phyloP scores from a whole-genome alignment of 148 eudicot genomes.

The Agrostemma githago region DNA sequence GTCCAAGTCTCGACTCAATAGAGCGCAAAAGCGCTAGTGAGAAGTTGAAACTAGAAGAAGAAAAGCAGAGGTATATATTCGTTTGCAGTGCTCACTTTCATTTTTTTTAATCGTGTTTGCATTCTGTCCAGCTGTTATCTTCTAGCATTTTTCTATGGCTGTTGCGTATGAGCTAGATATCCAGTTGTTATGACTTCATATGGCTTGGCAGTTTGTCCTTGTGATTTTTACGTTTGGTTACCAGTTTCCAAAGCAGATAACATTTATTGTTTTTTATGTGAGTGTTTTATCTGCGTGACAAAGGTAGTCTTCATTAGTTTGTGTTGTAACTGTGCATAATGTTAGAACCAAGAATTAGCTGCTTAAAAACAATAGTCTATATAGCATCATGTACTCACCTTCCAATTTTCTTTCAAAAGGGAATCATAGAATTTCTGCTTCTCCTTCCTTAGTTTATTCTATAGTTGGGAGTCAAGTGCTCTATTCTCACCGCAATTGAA shows the following conservation, averaged over 20 bases:
- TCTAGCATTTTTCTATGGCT: background rate
- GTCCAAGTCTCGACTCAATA: slow-evolving; percentile 47
- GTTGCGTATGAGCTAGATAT: slow-evolving; percentile 4
- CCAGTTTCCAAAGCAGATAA: background rate
- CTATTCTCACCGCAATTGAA: background rate
- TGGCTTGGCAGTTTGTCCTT: slow-evolving; percentile 6
- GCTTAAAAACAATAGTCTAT: background rate
- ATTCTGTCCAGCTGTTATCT: background rate
- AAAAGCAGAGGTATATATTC: slow-evolving; percentile 71
- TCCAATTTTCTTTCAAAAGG: background rate
- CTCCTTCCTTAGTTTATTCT: background rate
- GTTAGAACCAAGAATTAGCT: background rate
- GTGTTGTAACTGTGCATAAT: background rate
- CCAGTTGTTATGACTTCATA: background rate
- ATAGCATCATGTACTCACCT: background rate
- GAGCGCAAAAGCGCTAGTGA: slow-evolving; percentile 62
- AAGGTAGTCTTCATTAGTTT: background rate
- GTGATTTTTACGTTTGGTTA: background rate
- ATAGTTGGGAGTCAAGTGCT: background rate
- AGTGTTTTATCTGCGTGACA: background rate
- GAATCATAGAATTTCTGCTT: background rate
- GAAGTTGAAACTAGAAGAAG: slow-evolving; percentile 72
- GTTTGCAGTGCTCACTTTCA: slow-evolving; percentile 3
- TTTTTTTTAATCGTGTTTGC: background rate
- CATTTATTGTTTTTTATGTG: background rate